Percentiles rank a stretch among this genome's conserved stretches.
phyloP scores from a whole-genome alignment of 345 rosid species.

The Zanthoxylum bungeanum region DNA sequence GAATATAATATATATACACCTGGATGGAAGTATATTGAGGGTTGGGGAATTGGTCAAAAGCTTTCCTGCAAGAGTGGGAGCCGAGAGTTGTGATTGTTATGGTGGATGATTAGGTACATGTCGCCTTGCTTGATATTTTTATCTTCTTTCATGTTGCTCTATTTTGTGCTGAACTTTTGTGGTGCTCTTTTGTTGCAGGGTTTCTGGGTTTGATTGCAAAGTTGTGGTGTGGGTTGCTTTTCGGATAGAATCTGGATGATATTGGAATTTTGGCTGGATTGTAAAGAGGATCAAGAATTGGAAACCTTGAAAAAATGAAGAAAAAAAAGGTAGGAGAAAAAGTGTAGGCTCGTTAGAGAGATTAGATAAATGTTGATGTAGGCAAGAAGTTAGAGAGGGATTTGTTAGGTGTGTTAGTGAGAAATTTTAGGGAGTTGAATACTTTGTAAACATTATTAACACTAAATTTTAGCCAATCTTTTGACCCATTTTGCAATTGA shows the following conservation, averaged over 20 bases:
- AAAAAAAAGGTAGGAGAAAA: not conserved
- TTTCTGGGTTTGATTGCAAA: not conserved
- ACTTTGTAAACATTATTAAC: conserved; percentile 42
- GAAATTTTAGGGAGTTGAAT: conserved; percentile 27
- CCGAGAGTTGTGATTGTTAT: not conserved
- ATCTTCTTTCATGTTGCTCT: not conserved
- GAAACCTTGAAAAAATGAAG: not conserved
- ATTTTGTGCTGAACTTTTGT: conserved; percentile 5
- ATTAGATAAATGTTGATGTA: conserved; percentile 17
- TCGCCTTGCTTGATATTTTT: not conserved
- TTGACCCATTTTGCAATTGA: not conserved
- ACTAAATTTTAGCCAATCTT: conserved; percentile 29
- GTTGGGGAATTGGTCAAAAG: not conserved
- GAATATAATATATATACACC: too few species aligned
- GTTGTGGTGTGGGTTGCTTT: conserved; percentile 18
- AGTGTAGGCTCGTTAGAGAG: conserved; percentile 23
- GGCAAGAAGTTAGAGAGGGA: conserved; percentile 10
- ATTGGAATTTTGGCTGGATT: conserved; percentile 10
- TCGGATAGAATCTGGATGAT: not conserved
- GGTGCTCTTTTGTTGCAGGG: not conserved
- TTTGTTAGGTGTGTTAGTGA: conserved; percentile 17
- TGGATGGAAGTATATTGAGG: not conserved
- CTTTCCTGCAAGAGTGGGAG: conserved; percentile 4
- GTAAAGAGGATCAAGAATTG: not conserved
- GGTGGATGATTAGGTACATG: conserved; percentile 13